phyloP scores from a whole-genome alignment of 805 yeast genomes.

The Limtongia smithiae region DNA sequence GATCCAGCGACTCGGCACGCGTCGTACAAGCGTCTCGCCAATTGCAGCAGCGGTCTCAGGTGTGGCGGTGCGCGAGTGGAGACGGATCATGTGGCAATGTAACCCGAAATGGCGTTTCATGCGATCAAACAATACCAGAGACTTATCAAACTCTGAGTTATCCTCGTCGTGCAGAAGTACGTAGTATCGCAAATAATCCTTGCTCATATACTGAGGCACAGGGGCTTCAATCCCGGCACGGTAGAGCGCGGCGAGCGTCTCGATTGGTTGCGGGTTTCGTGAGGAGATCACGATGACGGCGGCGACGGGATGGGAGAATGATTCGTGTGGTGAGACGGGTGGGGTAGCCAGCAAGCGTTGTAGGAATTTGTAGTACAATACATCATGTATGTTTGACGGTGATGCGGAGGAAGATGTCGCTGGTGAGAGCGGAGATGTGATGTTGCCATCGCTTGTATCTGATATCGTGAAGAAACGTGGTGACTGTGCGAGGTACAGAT shows the following conservation, averaged over 20 bases:
- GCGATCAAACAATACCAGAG: conserved; percentile 41
- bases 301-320: conserved; percentile 80
- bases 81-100: conserved; percentile 34
- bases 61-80: conserved; percentile 13
- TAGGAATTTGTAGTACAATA: conserved; percentile 54
- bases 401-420: too few species aligned
- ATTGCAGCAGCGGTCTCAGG: conserved; percentile 15
- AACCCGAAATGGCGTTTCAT: conserved; percentile 42
- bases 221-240: conserved; percentile 42
- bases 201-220: conserved; percentile 62
- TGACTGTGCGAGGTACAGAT: conserved; percentile 8
- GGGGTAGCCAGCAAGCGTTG: conserved; percentile 57
- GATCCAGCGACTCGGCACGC: conserved; percentile 37
- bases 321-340: conserved; percentile 70
- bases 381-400: conserved; percentile 35
- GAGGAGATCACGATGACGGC: conserved; percentile 66
- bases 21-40: conserved; percentile 21
- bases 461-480: conserved; percentile 26
- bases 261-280: conserved; percentile 56
- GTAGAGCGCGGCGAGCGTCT: conserved; percentile 50
- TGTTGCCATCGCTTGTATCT: conserved; percentile 23
- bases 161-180: conserved; percentile 50
- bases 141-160: conserved; percentile 44
- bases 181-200: conserved; percentile 56
- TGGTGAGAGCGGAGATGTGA: too few species aligned